Evolutionary conservation across 805 yeast species (phyloP).

Genomic region (Starmerella davenportii): DNA sequence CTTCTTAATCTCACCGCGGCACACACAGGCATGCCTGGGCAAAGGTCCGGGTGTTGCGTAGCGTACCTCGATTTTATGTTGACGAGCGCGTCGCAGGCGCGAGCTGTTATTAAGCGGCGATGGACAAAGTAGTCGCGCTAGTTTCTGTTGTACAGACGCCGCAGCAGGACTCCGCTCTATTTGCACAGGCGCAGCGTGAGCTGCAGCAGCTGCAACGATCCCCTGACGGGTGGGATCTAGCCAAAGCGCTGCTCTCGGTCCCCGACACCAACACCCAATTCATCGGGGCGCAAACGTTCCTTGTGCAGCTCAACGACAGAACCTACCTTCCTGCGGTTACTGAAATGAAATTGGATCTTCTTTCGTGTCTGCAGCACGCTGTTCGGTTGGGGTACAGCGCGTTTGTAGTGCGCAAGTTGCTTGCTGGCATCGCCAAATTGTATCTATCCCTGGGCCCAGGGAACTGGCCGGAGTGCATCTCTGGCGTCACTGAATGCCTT

Average conservation of each 20-base stretch:
- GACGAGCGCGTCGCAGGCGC: no score
- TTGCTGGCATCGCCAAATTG: conserved; percentile 36
- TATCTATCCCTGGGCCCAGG: conserved; percentile 26
- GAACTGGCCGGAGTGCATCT: conserved; percentile 25
- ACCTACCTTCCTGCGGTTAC: conserved; percentile 1
- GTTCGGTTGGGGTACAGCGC: conserved; percentile 7
- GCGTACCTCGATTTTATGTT: no score
- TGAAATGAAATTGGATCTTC: conserved; percentile 8
- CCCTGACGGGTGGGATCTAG: conserved; percentile 38
- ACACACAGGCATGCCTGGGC: no score
- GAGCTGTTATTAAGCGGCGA: no score
- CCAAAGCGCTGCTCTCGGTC: conserved; percentile 31
- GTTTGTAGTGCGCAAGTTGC: conserved; percentile 39
- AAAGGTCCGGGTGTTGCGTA: no score
- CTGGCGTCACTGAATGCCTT: conserved; percentile 11
- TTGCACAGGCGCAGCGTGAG: conserved; percentile 28
- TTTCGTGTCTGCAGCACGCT: conserved; percentile 13
- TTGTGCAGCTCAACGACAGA: conserved; percentile 28
- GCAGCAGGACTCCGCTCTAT: conserved; percentile 3
- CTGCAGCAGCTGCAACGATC: conserved; percentile 46
- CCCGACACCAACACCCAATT: conserved; percentile 30
- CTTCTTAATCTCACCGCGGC: no score
- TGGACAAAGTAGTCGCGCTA: conserved; percentile 2
- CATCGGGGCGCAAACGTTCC: conserved; percentile 66
- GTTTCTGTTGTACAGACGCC: conserved; percentile 13